Percentiles rank a stretch among this genome's conserved stretches.
phyloP scores from a whole-genome alignment of 495 filamentous ascomycete genomes.

The Haplographium delicatum region DNA sequence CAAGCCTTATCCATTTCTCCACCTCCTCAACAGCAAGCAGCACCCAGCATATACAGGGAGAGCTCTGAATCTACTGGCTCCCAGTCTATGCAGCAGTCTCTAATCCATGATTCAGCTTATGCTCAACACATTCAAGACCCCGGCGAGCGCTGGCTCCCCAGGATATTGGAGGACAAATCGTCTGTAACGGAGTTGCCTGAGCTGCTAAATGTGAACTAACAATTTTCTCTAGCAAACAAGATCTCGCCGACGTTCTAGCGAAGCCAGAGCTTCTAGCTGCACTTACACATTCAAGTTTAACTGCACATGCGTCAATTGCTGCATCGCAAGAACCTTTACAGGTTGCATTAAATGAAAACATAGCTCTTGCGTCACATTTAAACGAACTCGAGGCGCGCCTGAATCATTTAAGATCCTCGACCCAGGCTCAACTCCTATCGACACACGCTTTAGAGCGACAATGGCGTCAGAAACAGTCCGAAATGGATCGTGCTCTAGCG shows the following conservation, averaged over 20 bases:
- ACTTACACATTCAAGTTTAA: conserved; percentile 57
- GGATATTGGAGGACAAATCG: conserved; percentile 69
- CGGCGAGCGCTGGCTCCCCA: conserved; percentile 62
- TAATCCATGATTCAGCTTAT: conserved; percentile 7
- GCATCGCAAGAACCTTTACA: conserved; percentile 50
- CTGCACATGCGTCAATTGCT: conserved; percentile 57
- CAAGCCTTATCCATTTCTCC: conserved; percentile 36
- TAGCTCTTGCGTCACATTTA: conserved; percentile 58
- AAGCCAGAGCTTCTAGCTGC: conserved; percentile 55
- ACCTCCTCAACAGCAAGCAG: conserved; percentile 35
- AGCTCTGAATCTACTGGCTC: conserved; percentile 7
- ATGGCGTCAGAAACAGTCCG: conserved; percentile 81
- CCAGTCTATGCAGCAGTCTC: conserved; percentile 11
- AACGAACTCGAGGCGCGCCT: conserved; percentile 55
- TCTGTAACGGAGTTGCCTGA: conserved; percentile 33
- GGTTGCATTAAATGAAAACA: conserved; percentile 60
- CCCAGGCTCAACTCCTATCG: conserved; percentile 75
- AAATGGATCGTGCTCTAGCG: conserved; percentile 79
- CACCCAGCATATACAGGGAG: conserved; percentile 13
- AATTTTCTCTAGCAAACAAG: conserved; percentile 38
- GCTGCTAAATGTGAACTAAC: conserved; percentile 1
- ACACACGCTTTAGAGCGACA: conserved; percentile 83
- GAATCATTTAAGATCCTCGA: conserved; percentile 53
- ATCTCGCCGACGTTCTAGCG: conserved; percentile 62
- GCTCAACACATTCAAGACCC: conserved; percentile 35